These are phyloP conservation scores for Arthrocladium fulminans DNA, from an alignment of 2,329 filamentous ascomycete species.

Conservation along the genomic window DNA sequence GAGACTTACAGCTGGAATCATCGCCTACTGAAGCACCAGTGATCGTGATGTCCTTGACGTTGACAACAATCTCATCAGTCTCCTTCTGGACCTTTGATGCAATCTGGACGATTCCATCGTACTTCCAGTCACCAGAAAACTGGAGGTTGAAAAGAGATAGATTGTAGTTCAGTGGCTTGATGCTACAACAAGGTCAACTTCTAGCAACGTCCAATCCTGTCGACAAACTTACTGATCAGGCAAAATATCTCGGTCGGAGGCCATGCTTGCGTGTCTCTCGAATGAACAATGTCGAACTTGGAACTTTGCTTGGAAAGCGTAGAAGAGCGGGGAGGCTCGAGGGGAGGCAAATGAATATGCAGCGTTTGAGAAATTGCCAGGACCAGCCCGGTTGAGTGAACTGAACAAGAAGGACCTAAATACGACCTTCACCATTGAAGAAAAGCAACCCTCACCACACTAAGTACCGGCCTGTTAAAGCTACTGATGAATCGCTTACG, in stretches of 20 bases:
- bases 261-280: constrained; percentile 34
- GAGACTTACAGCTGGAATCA: constrained; percentile 23
- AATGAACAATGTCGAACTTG: constrained; percentile 32
- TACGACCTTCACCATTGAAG: constrained; percentile 5
- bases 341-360: constrained; percentile 10
- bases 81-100: constrained; percentile 61
- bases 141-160: constrained; percentile 75
- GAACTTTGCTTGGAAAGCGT: constrained; percentile 2
- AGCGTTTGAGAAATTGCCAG: constrained; percentile 11
- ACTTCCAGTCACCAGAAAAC: constrained; percentile 62
- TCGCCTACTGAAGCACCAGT: constrained; percentile 56
- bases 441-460: background rate
- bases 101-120: constrained; percentile 78
- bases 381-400: constrained; percentile 18
- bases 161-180: constrained; percentile 79
- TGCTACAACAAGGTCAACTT: constrained; percentile 33
- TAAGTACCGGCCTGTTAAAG: background rate
- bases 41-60: constrained; percentile 75
- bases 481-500: background rate
- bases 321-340: background rate
- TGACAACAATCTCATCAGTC: constrained; percentile 71
- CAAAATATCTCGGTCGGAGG: constrained; percentile 37
- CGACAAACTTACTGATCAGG: constrained; percentile 27
- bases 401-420: constrained; percentile 12
- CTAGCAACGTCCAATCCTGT: background rate